These are phyloP conservation scores for Barbarea vulgaris DNA, from an alignment of 345 rosid species.

Conservation along the genomic window DNA sequence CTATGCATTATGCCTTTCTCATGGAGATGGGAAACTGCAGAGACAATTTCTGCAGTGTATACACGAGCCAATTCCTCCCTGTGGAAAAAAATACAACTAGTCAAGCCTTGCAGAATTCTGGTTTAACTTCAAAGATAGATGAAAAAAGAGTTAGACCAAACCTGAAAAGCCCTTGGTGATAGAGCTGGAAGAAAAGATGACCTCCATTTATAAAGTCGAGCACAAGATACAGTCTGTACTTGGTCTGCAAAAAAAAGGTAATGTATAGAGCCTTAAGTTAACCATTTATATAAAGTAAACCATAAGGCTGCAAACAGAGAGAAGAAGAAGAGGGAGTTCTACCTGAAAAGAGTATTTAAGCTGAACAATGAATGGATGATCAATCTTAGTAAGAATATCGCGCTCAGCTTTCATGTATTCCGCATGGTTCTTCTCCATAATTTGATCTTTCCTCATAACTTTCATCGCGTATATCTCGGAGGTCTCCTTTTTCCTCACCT, in stretches of 20 bases:
- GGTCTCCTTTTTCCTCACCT: slow-evolving; percentile 80
- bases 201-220: slow-evolving; percentile 92
- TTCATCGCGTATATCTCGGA: slow-evolving; percentile 88
- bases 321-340: background rate
- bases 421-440: slow-evolving; percentile 85
- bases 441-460: slow-evolving; percentile 92
- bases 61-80: slow-evolving; percentile 94
- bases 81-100: slow-evolving; percentile 19
- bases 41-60: slow-evolving; percentile 88
- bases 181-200: slow-evolving; percentile 91
- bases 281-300: background rate
- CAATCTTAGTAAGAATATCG: slow-evolving; percentile 74
- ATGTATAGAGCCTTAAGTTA: background rate
- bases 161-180: slow-evolving; percentile 93
- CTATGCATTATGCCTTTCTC: slow-evolving; percentile 96
- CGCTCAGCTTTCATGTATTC: slow-evolving; percentile 95
- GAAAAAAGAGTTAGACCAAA: slow-evolving; percentile 13
- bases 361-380: slow-evolving; percentile 88
- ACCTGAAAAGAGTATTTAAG: slow-evolving; percentile 92
- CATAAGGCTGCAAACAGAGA: background rate
- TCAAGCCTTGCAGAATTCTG: slow-evolving; percentile 15
- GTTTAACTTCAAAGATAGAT: background rate
- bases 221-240: slow-evolving; percentile 80
- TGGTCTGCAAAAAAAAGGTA: slow-evolving; percentile 59
- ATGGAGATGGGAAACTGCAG: slow-evolving; percentile 92